Percentiles rank a stretch among this genome's conserved stretches.
phyloP scores from a whole-genome alignment of 164 flowering plant genomes.

The Echeveria elegans region DNA sequence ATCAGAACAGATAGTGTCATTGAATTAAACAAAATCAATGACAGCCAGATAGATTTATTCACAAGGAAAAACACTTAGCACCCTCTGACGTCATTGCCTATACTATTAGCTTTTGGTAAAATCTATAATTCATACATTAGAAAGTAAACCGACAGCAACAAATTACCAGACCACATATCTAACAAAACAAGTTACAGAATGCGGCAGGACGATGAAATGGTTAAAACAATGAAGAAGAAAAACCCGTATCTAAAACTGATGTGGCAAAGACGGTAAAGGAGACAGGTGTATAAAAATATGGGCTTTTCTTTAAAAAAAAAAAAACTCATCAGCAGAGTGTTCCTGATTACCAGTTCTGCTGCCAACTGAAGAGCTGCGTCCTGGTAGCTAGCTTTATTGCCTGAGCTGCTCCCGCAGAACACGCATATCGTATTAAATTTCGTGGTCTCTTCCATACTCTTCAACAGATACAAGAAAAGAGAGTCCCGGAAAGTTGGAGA shows the following conservation, averaged over 20 bases:
- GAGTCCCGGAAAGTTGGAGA: not conserved
- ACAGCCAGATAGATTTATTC: not conserved
- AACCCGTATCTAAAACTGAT: no score
- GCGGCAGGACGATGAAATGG: no score
- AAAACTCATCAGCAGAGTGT: not conserved
- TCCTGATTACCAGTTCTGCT: constrained; percentile 56
- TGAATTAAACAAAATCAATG: not conserved
- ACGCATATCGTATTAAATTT: constrained; percentile 76
- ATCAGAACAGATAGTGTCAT: not conserved
- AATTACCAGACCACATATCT: no score
- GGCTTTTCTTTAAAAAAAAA: no score
- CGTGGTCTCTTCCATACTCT: constrained; percentile 13
- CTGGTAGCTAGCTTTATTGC: constrained; percentile 69
- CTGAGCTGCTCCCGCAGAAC: constrained; percentile 85
- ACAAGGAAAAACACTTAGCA: not conserved
- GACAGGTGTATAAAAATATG: not conserved
- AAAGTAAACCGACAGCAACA: no score
- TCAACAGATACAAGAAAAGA: not conserved
- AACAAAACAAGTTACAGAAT: no score
- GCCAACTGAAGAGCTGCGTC: constrained; percentile 80
- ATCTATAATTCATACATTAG: no score
- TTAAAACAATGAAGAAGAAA: no score
- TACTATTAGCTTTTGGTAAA: no score
- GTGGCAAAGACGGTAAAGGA: not conserved
- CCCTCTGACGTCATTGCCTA: not conserved